Conservation (phyloP, 1,139 yeast genomes). For the Candida tetrigidarum region DNA sequence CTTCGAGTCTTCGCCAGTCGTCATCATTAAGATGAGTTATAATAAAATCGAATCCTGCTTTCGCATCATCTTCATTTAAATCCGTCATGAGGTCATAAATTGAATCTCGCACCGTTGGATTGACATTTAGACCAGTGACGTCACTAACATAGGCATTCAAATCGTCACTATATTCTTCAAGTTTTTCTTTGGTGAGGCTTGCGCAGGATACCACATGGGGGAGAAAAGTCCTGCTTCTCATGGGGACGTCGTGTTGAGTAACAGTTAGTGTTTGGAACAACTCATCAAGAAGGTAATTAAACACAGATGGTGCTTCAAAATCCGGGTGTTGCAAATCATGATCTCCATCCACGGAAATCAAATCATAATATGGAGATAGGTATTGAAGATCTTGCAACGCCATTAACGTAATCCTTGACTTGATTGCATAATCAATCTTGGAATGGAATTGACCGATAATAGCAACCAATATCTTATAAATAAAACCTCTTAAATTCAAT, state of each 20-base stretch:
- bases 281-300: slow-evolving; percentile 23
- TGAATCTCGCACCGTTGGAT: slow-evolving; percentile 55
- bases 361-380: slow-evolving; percentile 21
- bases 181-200: slow-evolving; percentile 28
- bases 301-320: slow-evolving; percentile 20
- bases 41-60: slow-evolving; percentile 27
- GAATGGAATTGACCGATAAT: slow-evolving; percentile 40
- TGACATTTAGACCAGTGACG: slow-evolving; percentile 65
- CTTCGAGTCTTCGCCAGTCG: slow-evolving; percentile 37
- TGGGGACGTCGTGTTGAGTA: slow-evolving; percentile 31
- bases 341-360: slow-evolving; percentile 16
- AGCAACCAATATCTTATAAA: slow-evolving; percentile 33
- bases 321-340: slow-evolving; percentile 16
- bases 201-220: slow-evolving; percentile 28
- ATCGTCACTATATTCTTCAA: slow-evolving; percentile 50
- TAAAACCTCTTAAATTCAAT: slow-evolving; percentile 24
- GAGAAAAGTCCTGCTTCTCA: slow-evolving; percentile 24
- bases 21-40: slow-evolving; percentile 20
- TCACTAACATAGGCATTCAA: slow-evolving; percentile 72
- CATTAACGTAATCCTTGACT: slow-evolving; percentile 20
- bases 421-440: slow-evolving; percentile 26
- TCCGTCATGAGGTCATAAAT: slow-evolving; percentile 54
- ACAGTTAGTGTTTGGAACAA: slow-evolving; percentile 28
- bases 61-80: slow-evolving; percentile 40
- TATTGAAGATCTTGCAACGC: slow-evolving; percentile 27